Evolutionary conservation across 441 rosid genomes (phyloP), one percentile per base, ranked within the genome.

Genomic region (Erysimum cheiri): DNA sequence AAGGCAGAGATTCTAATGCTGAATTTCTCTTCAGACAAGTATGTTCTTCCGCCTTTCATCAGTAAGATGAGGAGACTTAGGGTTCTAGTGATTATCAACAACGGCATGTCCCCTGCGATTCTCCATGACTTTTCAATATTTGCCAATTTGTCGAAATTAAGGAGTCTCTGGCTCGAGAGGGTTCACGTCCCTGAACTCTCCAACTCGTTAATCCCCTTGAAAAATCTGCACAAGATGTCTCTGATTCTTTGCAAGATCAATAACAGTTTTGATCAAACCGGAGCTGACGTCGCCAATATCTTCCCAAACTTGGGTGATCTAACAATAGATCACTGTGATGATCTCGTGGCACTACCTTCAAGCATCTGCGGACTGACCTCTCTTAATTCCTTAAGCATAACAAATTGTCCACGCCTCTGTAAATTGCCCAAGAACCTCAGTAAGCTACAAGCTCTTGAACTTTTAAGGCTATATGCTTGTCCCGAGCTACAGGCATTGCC

Each of bases 151-250:
- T 60, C 64, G 46, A 82, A 81, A 52, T 60, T 93, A 59, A 83
- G 85, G 53, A 93, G 92, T 77, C 86, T 90, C 15, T 93, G 96
- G 96, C 90, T 93, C 19, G 97, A 93, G 76, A 90, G 81, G 57
- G 88, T 87, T 19, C 83, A 81, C 4, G 79, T 86, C 49, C 82
- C 92, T 60, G 84, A 78, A 6, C 75, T 86, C 37, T 60, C 81
- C 39, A 75, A 78, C 50, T 56, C 85, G 49, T 78, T 86, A 10
- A 29, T 64, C 35, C 87, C 89, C 54, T 40, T 84, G 69, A 81
- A 71, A 64, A 81, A 76, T 5, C 57, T 91, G 83, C 75, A 59
- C 69, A 91, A 91, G 75, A 74, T 93, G 56, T 86, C 90, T 75
- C 74, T 89, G 55, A 80, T 91, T 70, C 84, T 89, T 48, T 93